Base-by-base conservation (phyloP, 2,329 filamentous ascomycete genomes). In the Paraphoma chrysanthemicola region DNA sequence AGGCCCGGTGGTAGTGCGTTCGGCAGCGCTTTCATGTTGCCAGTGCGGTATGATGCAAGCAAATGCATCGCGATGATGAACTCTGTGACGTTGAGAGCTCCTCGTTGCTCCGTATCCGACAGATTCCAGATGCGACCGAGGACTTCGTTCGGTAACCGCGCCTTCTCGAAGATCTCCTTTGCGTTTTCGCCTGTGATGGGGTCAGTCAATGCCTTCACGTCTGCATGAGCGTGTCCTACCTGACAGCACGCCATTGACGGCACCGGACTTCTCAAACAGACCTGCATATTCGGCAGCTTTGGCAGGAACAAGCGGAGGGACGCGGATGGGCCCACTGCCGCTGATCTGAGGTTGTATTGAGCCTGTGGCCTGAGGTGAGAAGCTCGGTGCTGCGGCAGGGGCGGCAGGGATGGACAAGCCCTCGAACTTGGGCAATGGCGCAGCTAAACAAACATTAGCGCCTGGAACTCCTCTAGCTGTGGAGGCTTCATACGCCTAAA, bases 21-120 rank as follows among this genome's bases (percentile, higher is more conserved):
- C 1, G 95, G 95, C 54, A 98, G 83, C 17, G 86, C 88, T 62
- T 92, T 88, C 75, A 99, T 85, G 30, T 88, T 84, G 18, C 93
- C 91, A 11, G 88, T 90, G 82, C 96, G 97, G 79, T 92, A 92
- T 11, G 93, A 97, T 12, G 92, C 94, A 60, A 99, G 84, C 58
- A 99, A 82, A 77, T 99, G 95, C 95, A 99, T 99, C 44, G 95
- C 95, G 71, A 99, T 96, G 72, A 97, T 91, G 75, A 99, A 99
- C 70, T 98, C 95, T 12, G 93, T 94, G 67, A 89, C 84, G 55
- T 93, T 90, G 36, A 99, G 83, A 31, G 90, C 88, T 48, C 95
- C 95, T 51, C 93, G 88, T 78, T 97, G 93, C 77, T 97, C 93
- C 0, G 92, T 95, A 75, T 99, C 95, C 18, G 93, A 90, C 59